Evolutionary conservation across 1,284 basidiomycete genomes (phyloP).

Genomic region (Apiotrichum gracile): DNA sequence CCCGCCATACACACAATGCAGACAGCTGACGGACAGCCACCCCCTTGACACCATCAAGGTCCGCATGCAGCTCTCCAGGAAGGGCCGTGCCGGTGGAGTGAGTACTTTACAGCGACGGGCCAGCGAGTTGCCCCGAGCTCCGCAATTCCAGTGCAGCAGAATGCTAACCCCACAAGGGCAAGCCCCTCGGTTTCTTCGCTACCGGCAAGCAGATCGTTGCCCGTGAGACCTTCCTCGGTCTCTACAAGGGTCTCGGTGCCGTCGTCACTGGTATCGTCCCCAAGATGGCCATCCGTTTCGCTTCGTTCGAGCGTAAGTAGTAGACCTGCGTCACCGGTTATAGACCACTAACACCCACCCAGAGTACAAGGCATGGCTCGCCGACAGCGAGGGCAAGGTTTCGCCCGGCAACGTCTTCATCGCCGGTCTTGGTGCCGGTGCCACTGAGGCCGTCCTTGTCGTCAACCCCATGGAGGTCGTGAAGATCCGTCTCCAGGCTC

Average conservation of each 20-base stretch:
- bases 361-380: constrained; percentile 77
- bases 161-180: constrained; percentile 56
- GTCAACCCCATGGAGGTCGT: constrained; percentile 99
- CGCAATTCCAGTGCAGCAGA: not conserved
- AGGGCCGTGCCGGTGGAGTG: constrained; percentile 51
- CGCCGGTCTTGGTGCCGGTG: constrained; percentile 91
- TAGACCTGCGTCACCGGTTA: too few relatives aligned
- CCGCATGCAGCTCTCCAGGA: constrained; percentile 89
- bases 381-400: constrained; percentile 43
- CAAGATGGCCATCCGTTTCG: constrained; percentile 99
- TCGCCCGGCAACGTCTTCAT: constrained; percentile 48
- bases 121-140: not conserved
- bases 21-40: constrained; percentile 31
- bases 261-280: constrained; percentile 95
- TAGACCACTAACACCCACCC: constrained; percentile 1
- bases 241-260: constrained; percentile 99
- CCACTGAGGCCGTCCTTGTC: constrained; percentile 87
- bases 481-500: constrained; percentile 97
- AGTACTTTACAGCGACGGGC: not conserved
- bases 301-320: constrained; percentile 73
- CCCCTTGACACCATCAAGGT: constrained; percentile 96
- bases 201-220: constrained; percentile 84
- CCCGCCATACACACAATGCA: not conserved
- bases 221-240: constrained; percentile 86
- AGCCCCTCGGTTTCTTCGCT: constrained; percentile 86